Evolutionary conservation across 768 basidiomycete genomes (phyloP).

Genomic region (Crucibulum laeve): DNA sequence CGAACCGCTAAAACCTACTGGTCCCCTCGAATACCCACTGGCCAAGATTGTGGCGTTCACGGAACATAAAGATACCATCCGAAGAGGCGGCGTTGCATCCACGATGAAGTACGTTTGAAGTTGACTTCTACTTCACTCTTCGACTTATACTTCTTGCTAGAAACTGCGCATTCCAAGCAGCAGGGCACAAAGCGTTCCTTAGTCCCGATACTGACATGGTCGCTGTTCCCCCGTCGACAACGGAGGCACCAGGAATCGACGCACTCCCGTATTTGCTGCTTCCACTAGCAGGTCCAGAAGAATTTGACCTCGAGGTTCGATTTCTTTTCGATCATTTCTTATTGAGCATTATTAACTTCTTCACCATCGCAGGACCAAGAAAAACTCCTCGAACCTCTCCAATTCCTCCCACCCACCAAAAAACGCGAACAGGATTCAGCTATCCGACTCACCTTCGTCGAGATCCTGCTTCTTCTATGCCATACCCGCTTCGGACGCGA

Average conservation of each 20-base stretch:
- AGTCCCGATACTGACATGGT: constrained; percentile 56
- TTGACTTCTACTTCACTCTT: constrained; percentile 4
- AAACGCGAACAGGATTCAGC: constrained; percentile 73
- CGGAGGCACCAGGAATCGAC: constrained; percentile 71
- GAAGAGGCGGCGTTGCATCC: constrained; percentile 83
- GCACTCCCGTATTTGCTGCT: constrained; percentile 81
- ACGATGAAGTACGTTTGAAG: constrained; percentile 68
- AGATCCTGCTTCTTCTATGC: constrained; percentile 83
- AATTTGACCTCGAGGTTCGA: constrained; percentile 84
- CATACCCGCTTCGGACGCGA: constrained; percentile 89
- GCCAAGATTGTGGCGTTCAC: constrained; percentile 83
- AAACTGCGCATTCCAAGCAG: constrained; percentile 72
- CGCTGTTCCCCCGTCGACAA: constrained; percentile 53
- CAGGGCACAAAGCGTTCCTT: constrained; percentile 69
- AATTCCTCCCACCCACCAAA: constrained; percentile 86
- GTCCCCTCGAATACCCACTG: constrained; percentile 70
- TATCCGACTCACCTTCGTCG: constrained; percentile 81
- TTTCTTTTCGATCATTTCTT: not conserved
- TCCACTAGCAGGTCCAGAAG: constrained; percentile 92
- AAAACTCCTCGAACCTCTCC: constrained; percentile 73
- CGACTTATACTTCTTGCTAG: constrained; percentile 31
- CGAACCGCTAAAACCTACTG: constrained; percentile 39
- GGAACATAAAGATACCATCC: constrained; percentile 82
- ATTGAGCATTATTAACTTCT: not conserved
- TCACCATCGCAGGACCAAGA: constrained; percentile 69